Evolutionary conservation across 73 alveolate species (phyloP), one percentile per base, ranked within the genome.

Genomic region (Urostyla sp.): DNA sequence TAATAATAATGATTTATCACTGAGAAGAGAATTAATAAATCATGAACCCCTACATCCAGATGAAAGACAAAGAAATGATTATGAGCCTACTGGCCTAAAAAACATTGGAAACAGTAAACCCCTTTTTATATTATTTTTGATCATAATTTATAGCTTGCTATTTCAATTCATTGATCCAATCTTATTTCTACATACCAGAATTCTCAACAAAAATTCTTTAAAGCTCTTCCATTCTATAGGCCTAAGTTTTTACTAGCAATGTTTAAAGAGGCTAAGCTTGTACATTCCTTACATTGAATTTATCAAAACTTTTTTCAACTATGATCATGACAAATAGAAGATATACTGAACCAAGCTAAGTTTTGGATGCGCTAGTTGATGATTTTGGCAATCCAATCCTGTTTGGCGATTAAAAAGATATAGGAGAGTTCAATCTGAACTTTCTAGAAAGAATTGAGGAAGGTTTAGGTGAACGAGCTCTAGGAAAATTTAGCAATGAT

Each of bases 321-420:
- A 51, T 94, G 88, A 52, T 87, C 24, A 76, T 89, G 51, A 75
- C 94, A 43, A 90, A 89, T 40, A 54, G 84, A 58, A 89, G 86
- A 55, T 91, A 91, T 75, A 79, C 83, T 0, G 96, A 92, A 37
- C 97, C 98, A 0, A 48, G 92, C 28, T 72, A 67, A 37, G 94
- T 92, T 0, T 75, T 94, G 36, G 60, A 76, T n/a, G 38, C 82
- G 23, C 75, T 91, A 6, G 85, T 80, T 36, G 95, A 91, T 59
- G 96, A 90, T 28, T 87, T 81, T 54, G 97, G 97, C 4, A 78
- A 85, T 74, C 56, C 56, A 46, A 50, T 94, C 13, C 77, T 75
- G 37, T 40, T 94, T 21, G 97, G 97, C 8, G 97, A 90, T 45
- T 88, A 94, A 73, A 84, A 92, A 61, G 98, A 94, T 58, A 84